These are phyloP conservation scores for Discostella pseudostelligera DNA, from an alignment of 108 stramenopile genomes.

Conservation along the genomic window DNA sequence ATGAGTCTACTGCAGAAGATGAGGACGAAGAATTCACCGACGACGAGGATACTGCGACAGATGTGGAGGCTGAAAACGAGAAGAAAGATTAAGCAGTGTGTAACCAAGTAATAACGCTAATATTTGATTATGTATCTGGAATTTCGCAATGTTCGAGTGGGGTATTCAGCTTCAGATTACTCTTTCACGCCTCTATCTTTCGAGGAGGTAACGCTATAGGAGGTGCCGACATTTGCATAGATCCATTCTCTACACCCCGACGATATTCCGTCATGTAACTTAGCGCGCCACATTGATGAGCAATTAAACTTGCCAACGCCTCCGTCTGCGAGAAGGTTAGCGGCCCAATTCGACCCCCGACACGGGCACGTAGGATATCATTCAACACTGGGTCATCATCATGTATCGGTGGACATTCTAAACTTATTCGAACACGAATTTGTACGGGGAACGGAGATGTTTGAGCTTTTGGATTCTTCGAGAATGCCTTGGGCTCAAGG, in stretches of 20 bases:
- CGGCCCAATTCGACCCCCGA: slow-evolving; percentile 77
- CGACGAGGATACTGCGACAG: slow-evolving; percentile 5
- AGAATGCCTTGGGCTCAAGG: slow-evolving; percentile 83
- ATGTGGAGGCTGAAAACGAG: not conserved
- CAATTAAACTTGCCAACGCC: slow-evolving; percentile 76
- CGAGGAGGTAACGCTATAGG: slow-evolving; percentile 84
- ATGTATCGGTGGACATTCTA: slow-evolving; percentile 86
- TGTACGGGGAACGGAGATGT: slow-evolving; percentile 86
- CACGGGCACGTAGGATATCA: slow-evolving; percentile 79
- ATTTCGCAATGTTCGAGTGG: no score
- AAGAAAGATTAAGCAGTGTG: slow-evolving; percentile 6
- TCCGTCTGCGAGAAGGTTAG: slow-evolving; percentile 78
- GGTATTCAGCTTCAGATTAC: no score
- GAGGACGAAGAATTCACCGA: not conserved
- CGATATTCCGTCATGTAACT: slow-evolving; percentile 83
- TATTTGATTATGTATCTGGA: no score
- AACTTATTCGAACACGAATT: slow-evolving; percentile 72
- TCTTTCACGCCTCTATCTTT: slow-evolving; percentile 43
- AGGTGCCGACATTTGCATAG: slow-evolving; percentile 53
- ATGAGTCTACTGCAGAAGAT: slow-evolving; percentile 5
- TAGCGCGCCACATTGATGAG: slow-evolving; percentile 82
- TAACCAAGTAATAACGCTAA: no score
- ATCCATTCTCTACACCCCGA: slow-evolving; percentile 56
- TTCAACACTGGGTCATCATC: slow-evolving; percentile 81
- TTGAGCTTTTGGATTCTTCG: slow-evolving; percentile 85